Evolutionary conservation across 345 rosid genomes (phyloP), one percentile per base, ranked within the genome.

Genomic region (Arabidopsis suecica): DNA sequence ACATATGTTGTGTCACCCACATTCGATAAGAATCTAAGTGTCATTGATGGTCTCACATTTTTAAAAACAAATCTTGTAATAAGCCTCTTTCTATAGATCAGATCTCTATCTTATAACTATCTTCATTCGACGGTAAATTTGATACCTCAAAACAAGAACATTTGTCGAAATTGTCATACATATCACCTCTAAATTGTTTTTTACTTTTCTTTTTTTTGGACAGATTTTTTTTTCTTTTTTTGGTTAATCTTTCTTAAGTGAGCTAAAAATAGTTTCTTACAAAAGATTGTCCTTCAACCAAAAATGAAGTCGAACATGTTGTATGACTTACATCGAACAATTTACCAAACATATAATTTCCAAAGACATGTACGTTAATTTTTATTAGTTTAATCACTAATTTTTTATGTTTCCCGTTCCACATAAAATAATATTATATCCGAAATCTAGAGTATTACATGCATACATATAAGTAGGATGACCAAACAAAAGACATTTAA

Each of bases 1-100:
- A 71, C 60, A 34, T 58, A 48, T 60, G 49, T 11, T 45, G 9
- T 32, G 32, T 32, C 65, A 44, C 10, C 20, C 45, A 56, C 55
- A 57, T 69, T 69, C 73, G 33, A 56, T 56, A 30, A 69, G 74
- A 69, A 69, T 69, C 65, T 7, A 44, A 55, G 45, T 71, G 49
- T 71, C 54, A 9, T 0, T 71, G 60, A 71, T 61, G 50, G 75
- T 38, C 68, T 71, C 32, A 71, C 41, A 71, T 36, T 49, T 71
- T 60, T 59, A 7, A 9, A 60, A 69, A 16, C 18, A 48, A 47
- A 36, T 48, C 67, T 57, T 14, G 23, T 13, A 23, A 51, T 45
- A 45, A 12, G n/a, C 16, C 16, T 38, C 11, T 22, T 50, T 50
- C 5, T 50, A 42, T 5, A 42, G 48, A 42, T 42, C 3, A 42